phyloP scores from a whole-genome alignment of 352 stramenopile genomes.

The Nothophytophthora sp. region DNA sequence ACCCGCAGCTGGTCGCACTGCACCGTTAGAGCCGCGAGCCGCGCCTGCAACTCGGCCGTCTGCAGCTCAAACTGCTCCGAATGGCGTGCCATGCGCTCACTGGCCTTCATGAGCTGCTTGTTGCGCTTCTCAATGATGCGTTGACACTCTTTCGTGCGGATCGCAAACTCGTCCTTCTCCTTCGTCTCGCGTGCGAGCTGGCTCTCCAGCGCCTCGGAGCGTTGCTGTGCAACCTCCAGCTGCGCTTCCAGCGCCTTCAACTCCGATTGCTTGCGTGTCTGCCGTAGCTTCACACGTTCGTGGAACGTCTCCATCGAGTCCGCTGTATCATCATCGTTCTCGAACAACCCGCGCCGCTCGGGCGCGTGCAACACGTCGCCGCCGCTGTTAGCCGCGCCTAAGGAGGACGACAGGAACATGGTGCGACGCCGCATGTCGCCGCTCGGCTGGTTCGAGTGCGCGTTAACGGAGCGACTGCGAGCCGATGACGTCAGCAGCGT shows the following conservation, averaged over 20 bases:
- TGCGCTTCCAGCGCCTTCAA: slow-evolving; percentile 46
- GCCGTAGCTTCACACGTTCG: slow-evolving; percentile 66
- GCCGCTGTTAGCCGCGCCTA: too few relatives aligned
- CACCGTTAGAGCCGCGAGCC: slow-evolving; percentile 27
- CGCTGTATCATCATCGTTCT: slow-evolving; percentile 66
- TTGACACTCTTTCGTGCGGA: slow-evolving; percentile 80
- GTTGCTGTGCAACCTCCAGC: slow-evolving; percentile 39
- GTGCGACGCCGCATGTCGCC: slow-evolving; percentile 30
- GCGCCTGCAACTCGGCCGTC: slow-evolving; percentile 42
- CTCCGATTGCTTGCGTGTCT: slow-evolving; percentile 72
- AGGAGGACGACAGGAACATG: slow-evolving; percentile 44
- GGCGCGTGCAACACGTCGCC: too few relatives aligned
- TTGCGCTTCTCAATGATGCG: slow-evolving; percentile 87
- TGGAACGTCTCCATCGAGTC: slow-evolving; percentile 78
- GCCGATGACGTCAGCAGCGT: slow-evolving; percentile 9
- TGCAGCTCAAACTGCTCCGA: slow-evolving; percentile 66
- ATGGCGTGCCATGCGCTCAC: slow-evolving; percentile 63
- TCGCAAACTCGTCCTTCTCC: slow-evolving; percentile 64
- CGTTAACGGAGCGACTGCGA: slow-evolving; percentile 27
- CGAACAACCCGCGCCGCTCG: slow-evolving; percentile 74
- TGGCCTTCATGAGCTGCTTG: slow-evolving; percentile 85
- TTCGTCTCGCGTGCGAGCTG: slow-evolving; percentile 31
- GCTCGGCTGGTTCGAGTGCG: slow-evolving; percentile 18
- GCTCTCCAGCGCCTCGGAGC: slow-evolving; percentile 32
- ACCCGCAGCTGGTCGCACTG: slow-evolving; percentile 40